Conservation (phyloP, 116 monocot species). For the Phalaenopsis hybrid region DNA sequence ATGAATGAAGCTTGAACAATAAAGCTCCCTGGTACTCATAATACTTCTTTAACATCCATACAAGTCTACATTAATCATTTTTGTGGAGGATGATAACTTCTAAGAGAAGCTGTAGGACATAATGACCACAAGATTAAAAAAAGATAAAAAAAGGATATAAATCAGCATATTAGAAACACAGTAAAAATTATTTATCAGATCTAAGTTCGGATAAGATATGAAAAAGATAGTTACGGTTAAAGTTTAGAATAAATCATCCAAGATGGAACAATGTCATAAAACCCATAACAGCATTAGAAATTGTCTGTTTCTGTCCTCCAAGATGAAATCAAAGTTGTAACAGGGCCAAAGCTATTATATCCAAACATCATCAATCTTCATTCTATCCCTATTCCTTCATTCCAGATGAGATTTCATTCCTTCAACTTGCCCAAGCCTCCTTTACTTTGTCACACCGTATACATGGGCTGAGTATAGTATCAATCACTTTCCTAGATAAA, state of each 20-base stretch:
- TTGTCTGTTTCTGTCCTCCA: not conserved
- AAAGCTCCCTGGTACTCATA: no score
- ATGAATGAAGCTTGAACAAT: no score
- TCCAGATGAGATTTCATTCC: not conserved
- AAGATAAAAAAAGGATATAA: not conserved
- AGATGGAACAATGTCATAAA: not conserved
- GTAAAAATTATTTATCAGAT: not conserved
- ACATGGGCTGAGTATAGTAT: not conserved
- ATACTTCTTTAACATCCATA: no score
- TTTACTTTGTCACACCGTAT: not conserved
- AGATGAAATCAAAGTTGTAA: not conserved
- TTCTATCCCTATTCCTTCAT: not conserved
- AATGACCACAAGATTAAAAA: not conserved
- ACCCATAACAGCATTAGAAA: not conserved
- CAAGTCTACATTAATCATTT: no score
- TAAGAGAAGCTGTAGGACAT: not conserved
- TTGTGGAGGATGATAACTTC: not conserved
- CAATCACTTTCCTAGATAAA: not conserved
- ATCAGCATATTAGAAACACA: not conserved
- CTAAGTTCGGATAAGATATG: not conserved
- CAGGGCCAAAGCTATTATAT: not conserved
- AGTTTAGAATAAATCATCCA: not conserved
- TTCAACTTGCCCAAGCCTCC: not conserved
- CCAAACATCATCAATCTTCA: not conserved
- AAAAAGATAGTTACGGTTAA: not conserved